Evolutionary conservation across 2,329 filamentous ascomycete genomes (phyloP).

Genomic region (Neofusicoccum parvum): DNA sequence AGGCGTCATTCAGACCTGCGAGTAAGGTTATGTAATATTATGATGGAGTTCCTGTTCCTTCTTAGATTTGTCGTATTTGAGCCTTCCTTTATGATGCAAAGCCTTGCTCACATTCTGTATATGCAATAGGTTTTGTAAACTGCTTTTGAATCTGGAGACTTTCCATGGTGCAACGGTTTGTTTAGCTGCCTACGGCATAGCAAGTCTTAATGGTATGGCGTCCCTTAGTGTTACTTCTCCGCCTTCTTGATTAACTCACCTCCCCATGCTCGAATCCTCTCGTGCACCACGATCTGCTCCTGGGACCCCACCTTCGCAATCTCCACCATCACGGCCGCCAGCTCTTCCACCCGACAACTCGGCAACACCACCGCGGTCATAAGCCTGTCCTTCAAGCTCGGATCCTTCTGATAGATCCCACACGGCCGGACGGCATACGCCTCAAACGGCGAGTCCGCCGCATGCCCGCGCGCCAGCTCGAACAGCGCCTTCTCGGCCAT

Average conservation of each 20-base stretch:
- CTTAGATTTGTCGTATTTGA: too few relatives aligned
- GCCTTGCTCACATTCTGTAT: too few relatives aligned
- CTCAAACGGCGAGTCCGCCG: not conserved
- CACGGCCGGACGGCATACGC: not conserved
- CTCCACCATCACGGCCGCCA: conserved; percentile 7
- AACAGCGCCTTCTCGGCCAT: not conserved
- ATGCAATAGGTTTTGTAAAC: too few relatives aligned
- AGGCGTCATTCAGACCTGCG: too few relatives aligned
- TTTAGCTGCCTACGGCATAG: too few relatives aligned
- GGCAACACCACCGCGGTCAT: conserved; percentile 4
- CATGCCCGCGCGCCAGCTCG: not conserved
- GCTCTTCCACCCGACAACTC: conserved; percentile 6
- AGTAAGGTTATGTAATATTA: too few relatives aligned
- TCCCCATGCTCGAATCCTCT: not conserved
- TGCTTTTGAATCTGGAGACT: too few relatives aligned
- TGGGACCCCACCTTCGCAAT: not conserved
- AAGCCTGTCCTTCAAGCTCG: not conserved
- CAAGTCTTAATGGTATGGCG: too few relatives aligned
- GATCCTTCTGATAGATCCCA: conserved; percentile 3
- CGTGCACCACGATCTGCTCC: not conserved
- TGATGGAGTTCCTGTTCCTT: too few relatives aligned
- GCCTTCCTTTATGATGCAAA: too few relatives aligned
- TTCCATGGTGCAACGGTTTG: too few relatives aligned
- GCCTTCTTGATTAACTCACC: not conserved
- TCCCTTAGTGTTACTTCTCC: not conserved